These are phyloP conservation scores for Medicago lupulina DNA, from an alignment of 306 rosid species.

Conservation along the genomic window DNA sequence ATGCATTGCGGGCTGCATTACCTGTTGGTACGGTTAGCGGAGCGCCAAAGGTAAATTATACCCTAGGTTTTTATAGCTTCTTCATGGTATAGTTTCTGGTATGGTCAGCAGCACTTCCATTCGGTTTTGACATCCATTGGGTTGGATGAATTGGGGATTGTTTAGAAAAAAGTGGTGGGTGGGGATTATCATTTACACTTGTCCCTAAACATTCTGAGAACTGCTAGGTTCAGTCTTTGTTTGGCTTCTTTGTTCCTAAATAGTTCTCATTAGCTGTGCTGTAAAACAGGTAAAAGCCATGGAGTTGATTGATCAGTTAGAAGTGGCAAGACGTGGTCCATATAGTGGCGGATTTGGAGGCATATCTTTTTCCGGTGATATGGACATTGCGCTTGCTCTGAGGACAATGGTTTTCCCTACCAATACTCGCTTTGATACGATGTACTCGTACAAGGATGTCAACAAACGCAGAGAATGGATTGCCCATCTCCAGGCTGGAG, in stretches of 20 bases:
- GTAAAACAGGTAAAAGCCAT: constrained; percentile 89
- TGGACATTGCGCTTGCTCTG: constrained; percentile 95
- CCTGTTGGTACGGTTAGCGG: constrained; percentile 99
- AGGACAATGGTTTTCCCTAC: constrained; percentile 93
- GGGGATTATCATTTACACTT: background rate
- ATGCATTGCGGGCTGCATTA: constrained; percentile 85
- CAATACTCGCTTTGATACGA: constrained; percentile 71
- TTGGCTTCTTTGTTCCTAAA: constrained; percentile 14
- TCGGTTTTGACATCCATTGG: constrained; percentile 23
- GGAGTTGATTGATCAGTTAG: constrained; percentile 95
- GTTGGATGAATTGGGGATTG: constrained; percentile 2
- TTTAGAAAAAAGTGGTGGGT: background rate
- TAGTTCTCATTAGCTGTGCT: constrained; percentile 36
- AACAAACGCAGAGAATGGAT: constrained; percentile 84
- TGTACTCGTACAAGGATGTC: constrained; percentile 83
- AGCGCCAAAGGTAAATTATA: constrained; percentile 82
- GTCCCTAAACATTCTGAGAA: background rate
- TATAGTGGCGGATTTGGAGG: constrained; percentile 98
- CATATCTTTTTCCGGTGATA: constrained; percentile 82
- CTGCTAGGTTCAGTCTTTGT: constrained; percentile 14
- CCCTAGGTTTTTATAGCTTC: constrained; percentile 1
- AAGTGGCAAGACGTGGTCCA: constrained; percentile 90
- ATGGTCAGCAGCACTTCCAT: constrained; percentile 3
- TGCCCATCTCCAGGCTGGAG: constrained; percentile 95
- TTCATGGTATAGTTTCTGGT: constrained; percentile 1